phyloP scores from a whole-genome alignment of 352 stramenopile species.

The Blastocystis sp. region DNA sequence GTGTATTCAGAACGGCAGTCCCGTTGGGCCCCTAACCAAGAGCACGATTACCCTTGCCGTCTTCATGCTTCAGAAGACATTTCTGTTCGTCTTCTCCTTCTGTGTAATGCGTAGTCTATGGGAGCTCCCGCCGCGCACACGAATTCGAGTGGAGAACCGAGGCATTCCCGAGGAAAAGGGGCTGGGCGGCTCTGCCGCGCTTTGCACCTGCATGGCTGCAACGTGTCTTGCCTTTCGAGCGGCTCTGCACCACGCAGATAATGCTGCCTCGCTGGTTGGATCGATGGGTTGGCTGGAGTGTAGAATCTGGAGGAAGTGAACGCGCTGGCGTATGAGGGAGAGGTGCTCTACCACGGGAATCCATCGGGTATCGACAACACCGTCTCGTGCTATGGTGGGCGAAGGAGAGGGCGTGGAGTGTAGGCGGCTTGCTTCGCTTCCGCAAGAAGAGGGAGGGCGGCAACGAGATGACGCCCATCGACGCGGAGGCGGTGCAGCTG shows the following conservation, averaged over 20 bases:
- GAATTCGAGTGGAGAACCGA: slow-evolving; percentile 40
- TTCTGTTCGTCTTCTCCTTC: too few relatives aligned
- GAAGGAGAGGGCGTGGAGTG: background rate
- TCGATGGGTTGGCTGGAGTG: background rate
- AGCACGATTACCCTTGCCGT: too few relatives aligned
- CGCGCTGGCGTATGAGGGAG: slow-evolving; percentile 80
- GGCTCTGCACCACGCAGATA: background rate
- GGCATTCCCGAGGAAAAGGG: slow-evolving; percentile 79
- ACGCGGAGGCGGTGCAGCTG: slow-evolving; percentile 75
- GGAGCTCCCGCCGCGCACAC: background rate
- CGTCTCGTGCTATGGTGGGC: slow-evolving; percentile 77
- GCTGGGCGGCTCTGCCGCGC: slow-evolving; percentile 84
- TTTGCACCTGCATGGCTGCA: slow-evolving; percentile 80
- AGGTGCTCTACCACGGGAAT: slow-evolving; percentile 83
- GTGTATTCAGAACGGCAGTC: background rate
- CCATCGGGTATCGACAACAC: slow-evolving; percentile 87
- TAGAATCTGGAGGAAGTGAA: slow-evolving; percentile 77
- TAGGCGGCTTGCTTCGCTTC: slow-evolving; percentile 80
- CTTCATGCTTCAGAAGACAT: too few relatives aligned
- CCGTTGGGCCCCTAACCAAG: too few relatives aligned
- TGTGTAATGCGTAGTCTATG: background rate
- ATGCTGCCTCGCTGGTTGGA: background rate
- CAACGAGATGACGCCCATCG: slow-evolving; percentile 74
- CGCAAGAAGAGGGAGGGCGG: slow-evolving; percentile 74
- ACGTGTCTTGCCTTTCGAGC: slow-evolving; percentile 72